Evolutionary conservation across 352 stramenopile species (phyloP).

Genomic region (Aphanomyces cochlioides): DNA sequence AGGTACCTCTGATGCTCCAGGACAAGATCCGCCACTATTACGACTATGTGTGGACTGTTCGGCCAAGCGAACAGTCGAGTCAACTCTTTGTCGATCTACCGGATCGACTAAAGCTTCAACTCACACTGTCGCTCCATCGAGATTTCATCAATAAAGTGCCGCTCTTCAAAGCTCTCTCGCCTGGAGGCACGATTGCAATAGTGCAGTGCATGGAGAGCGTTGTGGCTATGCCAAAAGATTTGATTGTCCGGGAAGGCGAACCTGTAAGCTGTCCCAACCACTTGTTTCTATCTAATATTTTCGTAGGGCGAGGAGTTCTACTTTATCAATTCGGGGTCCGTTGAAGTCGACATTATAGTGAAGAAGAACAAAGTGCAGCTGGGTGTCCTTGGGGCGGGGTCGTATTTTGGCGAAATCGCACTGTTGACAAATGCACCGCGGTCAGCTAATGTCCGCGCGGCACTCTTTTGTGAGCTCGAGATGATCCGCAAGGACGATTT

Average conservation of each 20-base stretch:
- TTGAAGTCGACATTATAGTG: conserved; percentile 34
- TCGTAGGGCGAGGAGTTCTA: conserved; percentile 57
- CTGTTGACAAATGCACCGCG: conserved; percentile 52
- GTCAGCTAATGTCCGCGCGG: conserved; percentile 55
- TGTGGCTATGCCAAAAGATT: conserved; percentile 61
- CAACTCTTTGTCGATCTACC: conserved; percentile 67
- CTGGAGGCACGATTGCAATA: conserved; percentile 66
- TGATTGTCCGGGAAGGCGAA: conserved; percentile 64
- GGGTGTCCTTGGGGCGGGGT: conserved; percentile 64
- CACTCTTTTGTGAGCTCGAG: conserved; percentile 60
- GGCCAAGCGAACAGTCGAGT: conserved; percentile 53
- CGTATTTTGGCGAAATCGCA: conserved; percentile 72
- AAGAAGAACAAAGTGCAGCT: conserved; percentile 39
- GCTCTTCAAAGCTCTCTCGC: conserved; percentile 63
- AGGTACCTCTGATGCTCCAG: conserved; percentile 50
- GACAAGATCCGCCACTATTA: conserved; percentile 75
- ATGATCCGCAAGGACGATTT: conserved; percentile 62
- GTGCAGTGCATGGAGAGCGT: conserved; percentile 61
- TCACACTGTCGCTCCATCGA: conserved; percentile 62
- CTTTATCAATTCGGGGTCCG: conserved; percentile 67
- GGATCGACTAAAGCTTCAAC: conserved; percentile 59
- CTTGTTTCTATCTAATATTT: background rate
- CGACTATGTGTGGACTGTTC: conserved; percentile 62
- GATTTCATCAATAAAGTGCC: conserved; percentile 71
- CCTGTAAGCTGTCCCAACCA: conserved; percentile 32